Evolutionary conservation across 345 rosid genomes (phyloP).

Genomic region (Eucalyptus pauciflora): DNA sequence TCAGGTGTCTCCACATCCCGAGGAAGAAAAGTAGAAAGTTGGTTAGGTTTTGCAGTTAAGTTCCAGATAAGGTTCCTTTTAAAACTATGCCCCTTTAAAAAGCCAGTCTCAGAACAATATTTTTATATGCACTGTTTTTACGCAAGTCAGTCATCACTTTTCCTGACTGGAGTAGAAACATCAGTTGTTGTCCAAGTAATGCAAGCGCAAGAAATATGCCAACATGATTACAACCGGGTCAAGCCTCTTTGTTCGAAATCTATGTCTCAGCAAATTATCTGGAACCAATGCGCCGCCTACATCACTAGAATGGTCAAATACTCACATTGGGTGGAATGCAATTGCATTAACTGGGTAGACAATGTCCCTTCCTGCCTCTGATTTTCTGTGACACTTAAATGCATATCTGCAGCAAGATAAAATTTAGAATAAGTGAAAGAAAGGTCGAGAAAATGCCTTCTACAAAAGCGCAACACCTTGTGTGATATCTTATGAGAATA

Average conservation of each 20-base stretch:
- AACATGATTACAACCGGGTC: background rate
- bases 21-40: background rate
- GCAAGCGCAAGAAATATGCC: background rate
- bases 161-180: background rate
- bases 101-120: background rate
- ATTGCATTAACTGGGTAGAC: constrained; percentile 95
- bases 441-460: background rate
- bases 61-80: background rate
- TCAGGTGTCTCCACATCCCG: background rate
- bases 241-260: background rate
- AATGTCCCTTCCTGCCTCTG: constrained; percentile 95
- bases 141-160: background rate
- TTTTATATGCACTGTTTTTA: background rate
- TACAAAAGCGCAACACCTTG: background rate
- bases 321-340: constrained; percentile 98
- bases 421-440: background rate
- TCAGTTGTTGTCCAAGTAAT: background rate
- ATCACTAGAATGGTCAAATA: background rate
- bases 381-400: constrained; percentile 94
- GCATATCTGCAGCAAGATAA: constrained; percentile 60
- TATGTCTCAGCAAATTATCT: background rate
- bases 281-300: background rate
- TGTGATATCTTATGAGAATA: background rate
- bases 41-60: background rate
- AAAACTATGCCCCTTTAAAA: background rate